Base-by-base conservation (phyloP, 148 eudicot genomes). In the Vaccinium macrocarpon region DNA sequence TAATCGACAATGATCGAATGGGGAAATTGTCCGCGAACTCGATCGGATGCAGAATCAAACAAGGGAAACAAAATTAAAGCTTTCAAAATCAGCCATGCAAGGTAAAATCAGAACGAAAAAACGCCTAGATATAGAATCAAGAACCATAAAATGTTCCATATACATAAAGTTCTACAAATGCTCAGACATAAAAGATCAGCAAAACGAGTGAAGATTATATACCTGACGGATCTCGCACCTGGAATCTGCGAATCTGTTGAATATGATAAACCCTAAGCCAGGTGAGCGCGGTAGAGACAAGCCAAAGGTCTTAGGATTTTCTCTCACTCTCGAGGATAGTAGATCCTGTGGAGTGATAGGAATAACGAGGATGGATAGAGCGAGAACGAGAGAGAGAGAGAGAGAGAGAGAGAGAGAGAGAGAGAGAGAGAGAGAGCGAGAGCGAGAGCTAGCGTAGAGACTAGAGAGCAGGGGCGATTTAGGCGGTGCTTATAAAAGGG, bases 401-500 rank as follows among this genome's bases (percentile, higher is more conserved):
- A 16, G 6, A 70, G 15, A 48, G 25, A 29, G 1, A 18, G 51
- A 38, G 77, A 19, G 50, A 7, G 76, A 18, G 4, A 72, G 48
- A 0, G 29, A 35, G n/a, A 35, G 25, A 1, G 76, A 16, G 14
- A 70, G 38, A 27, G 49, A 5, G 76, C 15, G 49, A 14, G 49
- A 16, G 32, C 0, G 29, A 18, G 49, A 0, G 12, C 1, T 32
- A 11, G 73, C 32, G 76, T n/a, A 0, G 29, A 35, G n/a, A 35
- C 14, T 23, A 21, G 23, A 42, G 12, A 75, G 56, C 79, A 49
- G 55, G 12, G 18, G 35, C 32, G 79, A 76, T 6, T 3, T 2
- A n/a, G 79, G 79, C 79, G 79, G 79, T 76, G 79, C 8, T 76
- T 49, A 76, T 76, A 76, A 13, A 76, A 32, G 79, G 49, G 79